These are phyloP conservation scores for Ophiognomonia clavigignenti-juglandacearum DNA, from an alignment of 2,329 filamentous ascomycete species.

Conservation along the genomic window DNA sequence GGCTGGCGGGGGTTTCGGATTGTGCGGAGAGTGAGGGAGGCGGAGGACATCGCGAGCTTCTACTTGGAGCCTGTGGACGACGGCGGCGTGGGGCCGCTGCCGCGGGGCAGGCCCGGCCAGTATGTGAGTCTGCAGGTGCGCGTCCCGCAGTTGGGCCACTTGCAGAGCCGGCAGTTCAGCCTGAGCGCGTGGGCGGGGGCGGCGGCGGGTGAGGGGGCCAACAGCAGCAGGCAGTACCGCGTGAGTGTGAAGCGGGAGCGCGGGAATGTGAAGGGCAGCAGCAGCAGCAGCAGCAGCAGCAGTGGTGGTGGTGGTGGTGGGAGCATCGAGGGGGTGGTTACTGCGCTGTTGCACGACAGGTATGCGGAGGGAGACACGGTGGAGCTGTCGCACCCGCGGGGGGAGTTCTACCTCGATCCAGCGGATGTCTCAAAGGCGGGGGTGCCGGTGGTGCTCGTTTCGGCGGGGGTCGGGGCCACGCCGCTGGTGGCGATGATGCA, in stretches of 20 bases:
- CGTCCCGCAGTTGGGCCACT: slow-evolving; percentile 56
- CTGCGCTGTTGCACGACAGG: slow-evolving; percentile 45
- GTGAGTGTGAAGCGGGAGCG: slow-evolving; percentile 68
- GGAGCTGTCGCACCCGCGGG: slow-evolving; percentile 50
- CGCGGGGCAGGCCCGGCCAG: slow-evolving; percentile 63
- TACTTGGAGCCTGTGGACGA: slow-evolving; percentile 64
- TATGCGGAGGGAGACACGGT: slow-evolving; percentile 47
- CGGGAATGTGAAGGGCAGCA: too few species aligned
- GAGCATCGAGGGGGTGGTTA: slow-evolving; percentile 44
- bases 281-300: too few species aligned
- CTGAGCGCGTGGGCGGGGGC: slow-evolving; percentile 56
- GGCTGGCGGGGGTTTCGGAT: slow-evolving; percentile 52
- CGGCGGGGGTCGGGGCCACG: slow-evolving; percentile 64
- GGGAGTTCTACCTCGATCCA: slow-evolving; percentile 58
- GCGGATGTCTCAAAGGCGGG: slow-evolving; percentile 31
- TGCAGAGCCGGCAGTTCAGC: slow-evolving; percentile 72
- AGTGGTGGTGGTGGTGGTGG: too few species aligned
- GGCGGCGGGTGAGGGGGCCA: too few species aligned
- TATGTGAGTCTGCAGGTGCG: slow-evolving; percentile 64
- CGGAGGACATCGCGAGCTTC: slow-evolving; percentile 60
- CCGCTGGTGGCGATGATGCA: slow-evolving; percentile 63
- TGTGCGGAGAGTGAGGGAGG: slow-evolving; percentile 49
- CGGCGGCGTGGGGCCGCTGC: slow-evolving; percentile 49
- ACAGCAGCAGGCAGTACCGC: slow-evolving; percentile 65
- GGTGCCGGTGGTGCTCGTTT: slow-evolving; percentile 59